phyloP scores from a whole-genome alignment of 73 alveolate species.

The Paramecium primaurelia region DNA sequence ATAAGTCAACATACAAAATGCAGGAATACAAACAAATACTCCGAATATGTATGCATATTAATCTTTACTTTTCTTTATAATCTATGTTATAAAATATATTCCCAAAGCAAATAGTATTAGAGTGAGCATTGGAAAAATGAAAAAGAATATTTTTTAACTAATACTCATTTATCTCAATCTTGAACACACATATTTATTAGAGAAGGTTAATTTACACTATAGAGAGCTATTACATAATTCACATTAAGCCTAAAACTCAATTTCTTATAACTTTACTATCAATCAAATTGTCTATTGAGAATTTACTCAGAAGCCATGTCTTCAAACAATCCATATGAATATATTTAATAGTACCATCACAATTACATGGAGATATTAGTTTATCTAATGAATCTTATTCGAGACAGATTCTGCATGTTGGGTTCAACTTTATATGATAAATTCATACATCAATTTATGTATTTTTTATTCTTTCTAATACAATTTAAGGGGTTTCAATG shows the following conservation, averaged over 20 bases:
- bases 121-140: neutral
- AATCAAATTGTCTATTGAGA: neutral
- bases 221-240: neutral
- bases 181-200: neutral
- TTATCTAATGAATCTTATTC: slow-evolving; percentile 55
- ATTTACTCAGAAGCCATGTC: slow-evolving; percentile 63
- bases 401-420: slow-evolving; percentile 61
- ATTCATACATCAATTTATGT: neutral
- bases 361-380: slow-evolving; percentile 66
- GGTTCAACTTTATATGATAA: neutral
- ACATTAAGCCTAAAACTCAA: slow-evolving; percentile 8
- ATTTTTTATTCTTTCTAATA: neutral
- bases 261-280: neutral
- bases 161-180: neutral
- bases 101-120: neutral
- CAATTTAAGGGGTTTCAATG: neutral
- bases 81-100: neutral
- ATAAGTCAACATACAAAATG: neutral
- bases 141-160: neutral
- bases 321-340: slow-evolving; percentile 69
- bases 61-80: neutral
- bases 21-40: neutral
- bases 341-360: slow-evolving; percentile 69
- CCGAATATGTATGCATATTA: neutral
- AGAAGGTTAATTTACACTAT: neutral